Evolutionary conservation across 2,329 filamentous ascomycete species (phyloP).

Genomic region (Myotisia sp.): DNA sequence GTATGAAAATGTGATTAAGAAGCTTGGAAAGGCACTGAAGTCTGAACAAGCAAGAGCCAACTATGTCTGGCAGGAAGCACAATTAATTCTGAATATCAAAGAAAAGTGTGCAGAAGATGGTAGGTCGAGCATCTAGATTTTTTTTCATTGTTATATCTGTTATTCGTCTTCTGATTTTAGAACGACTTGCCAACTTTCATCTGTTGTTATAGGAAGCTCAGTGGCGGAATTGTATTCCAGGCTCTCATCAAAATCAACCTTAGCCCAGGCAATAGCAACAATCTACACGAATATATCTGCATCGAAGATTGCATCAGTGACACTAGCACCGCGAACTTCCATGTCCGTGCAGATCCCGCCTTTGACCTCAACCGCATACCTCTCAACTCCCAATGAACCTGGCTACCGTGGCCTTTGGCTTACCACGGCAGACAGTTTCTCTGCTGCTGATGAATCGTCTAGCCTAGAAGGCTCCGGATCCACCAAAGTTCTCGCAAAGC

Average conservation of each 20-base stretch:
- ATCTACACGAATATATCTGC: slow-evolving; percentile 68
- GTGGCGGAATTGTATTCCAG: slow-evolving; percentile 28
- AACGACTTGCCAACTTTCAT: neutral
- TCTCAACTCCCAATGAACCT: slow-evolving; percentile 54
- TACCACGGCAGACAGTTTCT: slow-evolving; percentile 69
- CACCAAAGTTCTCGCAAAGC: slow-evolving; percentile 55
- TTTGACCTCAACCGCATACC: slow-evolving; percentile 53
- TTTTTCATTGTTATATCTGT: neutral
- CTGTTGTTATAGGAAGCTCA: slow-evolving; percentile 23
- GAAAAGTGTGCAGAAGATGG: slow-evolving; percentile 58
- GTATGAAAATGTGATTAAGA: slow-evolving; percentile 79
- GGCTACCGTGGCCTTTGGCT: slow-evolving; percentile 67
- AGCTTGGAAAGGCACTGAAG: slow-evolving; percentile 81
- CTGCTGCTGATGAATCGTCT: slow-evolving; percentile 49
- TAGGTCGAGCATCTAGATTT: slow-evolving; percentile 12
- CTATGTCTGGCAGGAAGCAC: slow-evolving; percentile 85
- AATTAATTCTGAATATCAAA: slow-evolving; percentile 65
- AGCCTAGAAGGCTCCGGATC: slow-evolving; percentile 44
- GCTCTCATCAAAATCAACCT: slow-evolving; percentile 49
- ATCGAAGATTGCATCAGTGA: slow-evolving; percentile 73
- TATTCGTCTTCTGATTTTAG: neutral
- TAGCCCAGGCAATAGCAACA: slow-evolving; percentile 70
- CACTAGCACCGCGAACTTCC: slow-evolving; percentile 50
- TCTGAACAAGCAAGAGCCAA: slow-evolving; percentile 81
- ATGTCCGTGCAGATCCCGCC: slow-evolving; percentile 51